Percentiles rank a stretch among this genome's conserved stretches.
phyloP scores from a whole-genome alignment of 176 grass and related monocot genomes.

The Canna indica region DNA sequence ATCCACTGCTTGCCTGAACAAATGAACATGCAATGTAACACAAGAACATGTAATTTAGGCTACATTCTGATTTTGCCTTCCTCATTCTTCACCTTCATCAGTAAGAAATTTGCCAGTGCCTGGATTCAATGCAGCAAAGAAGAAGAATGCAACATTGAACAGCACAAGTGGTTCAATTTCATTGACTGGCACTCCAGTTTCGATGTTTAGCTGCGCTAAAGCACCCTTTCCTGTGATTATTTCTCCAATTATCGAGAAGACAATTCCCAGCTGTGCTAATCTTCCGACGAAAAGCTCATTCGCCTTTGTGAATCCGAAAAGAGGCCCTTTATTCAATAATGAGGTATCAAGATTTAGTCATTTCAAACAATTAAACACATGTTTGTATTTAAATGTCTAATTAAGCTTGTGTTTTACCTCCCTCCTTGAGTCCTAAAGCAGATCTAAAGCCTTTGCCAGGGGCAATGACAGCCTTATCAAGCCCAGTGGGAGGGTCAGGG shows the following conservation, averaged over 20 bases:
- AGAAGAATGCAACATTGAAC: constrained; percentile 53
- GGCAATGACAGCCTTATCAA: constrained; percentile 75
- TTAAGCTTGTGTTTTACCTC: constrained; percentile 32
- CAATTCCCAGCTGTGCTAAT: constrained; percentile 49
- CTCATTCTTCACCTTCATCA: constrained; percentile 25
- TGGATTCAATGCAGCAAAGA: constrained; percentile 50
- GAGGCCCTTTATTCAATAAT: constrained; percentile 29
- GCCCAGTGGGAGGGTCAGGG: constrained; percentile 26
- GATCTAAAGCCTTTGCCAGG: constrained; percentile 76
- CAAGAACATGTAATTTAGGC: no score
- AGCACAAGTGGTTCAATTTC: constrained; percentile 54
- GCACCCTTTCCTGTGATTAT: constrained; percentile 54
- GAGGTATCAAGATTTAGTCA: no score
- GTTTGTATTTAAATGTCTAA: no score
- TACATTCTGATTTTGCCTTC: no score
- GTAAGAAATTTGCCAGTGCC: constrained; percentile 54
- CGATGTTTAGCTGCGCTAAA: constrained; percentile 52
- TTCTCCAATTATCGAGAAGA: constrained; percentile 60
- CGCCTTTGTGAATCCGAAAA: constrained; percentile 59
- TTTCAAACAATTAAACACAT: no score
- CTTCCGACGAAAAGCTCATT: constrained; percentile 68
- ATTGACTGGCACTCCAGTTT: constrained; percentile 47
- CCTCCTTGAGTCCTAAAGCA: constrained; percentile 76
- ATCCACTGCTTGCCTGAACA: no score
- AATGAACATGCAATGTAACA: no score